Evolutionary conservation across 2,329 filamentous ascomycete species (phyloP), one percentile per base, ranked within the genome.

Genomic region (Talaromyces atroroseus): DNA sequence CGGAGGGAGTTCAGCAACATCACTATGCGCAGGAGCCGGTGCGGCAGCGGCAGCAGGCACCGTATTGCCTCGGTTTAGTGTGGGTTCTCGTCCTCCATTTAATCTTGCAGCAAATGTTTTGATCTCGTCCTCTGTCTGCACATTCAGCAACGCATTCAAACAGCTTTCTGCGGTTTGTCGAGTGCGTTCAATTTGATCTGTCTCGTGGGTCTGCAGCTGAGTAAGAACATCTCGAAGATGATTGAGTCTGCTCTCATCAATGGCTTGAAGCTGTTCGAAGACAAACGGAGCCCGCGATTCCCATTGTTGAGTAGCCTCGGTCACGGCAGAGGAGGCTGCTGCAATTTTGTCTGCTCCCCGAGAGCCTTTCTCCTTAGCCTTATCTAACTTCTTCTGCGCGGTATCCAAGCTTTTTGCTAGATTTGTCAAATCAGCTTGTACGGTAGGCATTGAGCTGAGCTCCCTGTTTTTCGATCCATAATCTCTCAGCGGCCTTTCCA

Each of bases 261-360:
- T 78, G 5, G 89, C 87, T 71, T 99, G 94, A 24, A 99, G 82
- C 59, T 87, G 88, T 74, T 99, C 94, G 68, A 95, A 96, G 59
- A 96, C 88, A 72, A 90, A 97, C 1, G 94, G 94, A 14, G 94
- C 90, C 71, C 96, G 91, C 0, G 90, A 91, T 56, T 96, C 87
- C 94, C 94, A 99, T 69, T 95, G 88, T 62, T 87, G 82, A 46
- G 80, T 83, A n/a, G 90, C 87, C 59, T 84, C 84, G 61, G 95
- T 89, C 45, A 95, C 82, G 61, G 85, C 86, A 18, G 83, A 78
- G 11, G 83, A 80, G 12, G 90, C 91, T 60, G 81, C 81, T 45
- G 91, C 88, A 40, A 94, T 82, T 72, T 94, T 95, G 58, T 85
- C 83, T 2, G 86, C 81, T 65, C 70, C 71, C 52, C 84, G 91